Base-by-base conservation (phyloP, 202 grass and related monocot genomes). In the Saccharum hybrid region DNA sequence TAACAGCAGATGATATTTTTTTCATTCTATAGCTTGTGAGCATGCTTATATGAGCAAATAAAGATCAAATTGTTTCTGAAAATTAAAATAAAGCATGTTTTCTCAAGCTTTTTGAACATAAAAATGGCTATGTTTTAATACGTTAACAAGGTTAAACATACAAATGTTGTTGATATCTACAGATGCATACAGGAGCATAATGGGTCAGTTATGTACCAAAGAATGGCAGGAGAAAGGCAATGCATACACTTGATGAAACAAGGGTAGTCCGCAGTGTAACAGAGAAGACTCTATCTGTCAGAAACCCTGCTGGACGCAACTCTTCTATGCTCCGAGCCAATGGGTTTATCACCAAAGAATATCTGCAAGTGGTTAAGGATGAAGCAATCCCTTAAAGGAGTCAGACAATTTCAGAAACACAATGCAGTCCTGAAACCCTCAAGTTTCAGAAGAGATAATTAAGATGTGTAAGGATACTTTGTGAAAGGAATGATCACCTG, bases 401-500 rank as follows among this genome's bases (percentile, higher is more conserved):
- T 71, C 1, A 43, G 9, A 1, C 57, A 37, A 81, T 8, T 54
- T 38, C 67, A 68, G 41, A 82, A 63, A 73, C 57, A 77, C n/a
- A 71, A 42, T 49, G 8, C 66, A 64, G 74, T 76, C 19, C 43
- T 66, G 73, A 5, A 87, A 31, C 4, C 22, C 46, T 85, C 16
- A 68, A 64, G 6, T 42, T 48, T 74, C 26, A 0, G 46, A 68
- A 66, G 11, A 15, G 30, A n/a, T 69, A 2, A 77, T 9, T 54
- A 74, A 52, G 14, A 19, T 5, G 2, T 21, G 5, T 81, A 90
- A 94, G 90, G 95, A 95, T 98, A 95, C 85, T 98, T 98, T 8
- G 92, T 98, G 82, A 98, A 95, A 63, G 96, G 96, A 66, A 89
- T 93, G 66, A 94, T 88, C 60, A 91, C 92, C 92, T 94, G 89